Base-by-base conservation (phyloP, 306 rosid species). In the Quercus suber region DNA sequence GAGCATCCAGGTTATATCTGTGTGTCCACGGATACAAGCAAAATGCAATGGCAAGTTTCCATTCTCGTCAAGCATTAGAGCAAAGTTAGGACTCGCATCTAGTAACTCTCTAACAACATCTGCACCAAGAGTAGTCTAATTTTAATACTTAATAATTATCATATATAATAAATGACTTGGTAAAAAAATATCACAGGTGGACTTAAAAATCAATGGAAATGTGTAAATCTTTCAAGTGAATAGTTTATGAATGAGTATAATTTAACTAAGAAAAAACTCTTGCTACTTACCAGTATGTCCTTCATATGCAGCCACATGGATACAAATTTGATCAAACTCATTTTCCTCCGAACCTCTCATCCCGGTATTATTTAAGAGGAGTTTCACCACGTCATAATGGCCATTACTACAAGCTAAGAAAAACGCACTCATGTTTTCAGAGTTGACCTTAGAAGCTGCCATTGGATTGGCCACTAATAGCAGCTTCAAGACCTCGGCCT, bases 101-200 rank as follows among this genome's bases (percentile, higher is more conserved):
- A 91, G 74, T 82, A 93, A 70, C 80, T 85, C 93, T 64, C 82
- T 83, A 5, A 91, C 91, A 61, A 91, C 82, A 81, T 88, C 97
- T 89, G 86, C 88, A 81, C 41, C 79, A 57, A 21, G 21, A 78
- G 31, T 73, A 61, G 45, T 35, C 30, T 3, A 75, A 17, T 76
- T 81, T 12, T 13, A 12, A 12, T 49, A 49, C 67, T 53, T 73
- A 13, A 11, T 41, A 41, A 8, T 41, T 1, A 41, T 55, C 20
- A n/a, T 3, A 49, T 49, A 49, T 17, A 49, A 49, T 10, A 49
- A 49, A 12, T 13, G 17, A 49, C 1, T 49, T 49, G 17, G 17
- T 12, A 31, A 31, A 73, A 73, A 30, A 12, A 23, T 3, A 4
- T 6, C 51, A 52, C 56, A 59, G 51, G 18, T 28, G 45, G 64